Conservation (phyloP, 192 early-diverging fungal species). For the Coemansia sp. region DNA sequence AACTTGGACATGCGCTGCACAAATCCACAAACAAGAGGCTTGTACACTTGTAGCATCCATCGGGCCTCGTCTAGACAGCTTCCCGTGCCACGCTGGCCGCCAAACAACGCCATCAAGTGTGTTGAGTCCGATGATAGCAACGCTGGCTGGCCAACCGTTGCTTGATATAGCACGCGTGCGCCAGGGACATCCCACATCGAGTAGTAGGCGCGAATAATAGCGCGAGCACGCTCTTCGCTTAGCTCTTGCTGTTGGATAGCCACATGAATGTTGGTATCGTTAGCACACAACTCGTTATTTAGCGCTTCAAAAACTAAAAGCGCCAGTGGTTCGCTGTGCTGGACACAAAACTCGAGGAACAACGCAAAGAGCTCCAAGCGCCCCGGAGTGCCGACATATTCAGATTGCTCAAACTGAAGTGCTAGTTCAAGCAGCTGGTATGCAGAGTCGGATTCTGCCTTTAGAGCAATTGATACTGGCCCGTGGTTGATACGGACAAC, state of each 20-base stretch:
- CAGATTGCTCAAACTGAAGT: background rate
- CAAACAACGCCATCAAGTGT: constrained; percentile 80
- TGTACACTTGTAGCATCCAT: constrained; percentile 71
- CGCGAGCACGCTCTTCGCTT: background rate
- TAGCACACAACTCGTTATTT: background rate
- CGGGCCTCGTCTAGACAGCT: constrained; percentile 83
- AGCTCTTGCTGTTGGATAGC: constrained; percentile 10
- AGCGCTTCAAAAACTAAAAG: constrained; percentile 4
- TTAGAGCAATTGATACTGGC: background rate
- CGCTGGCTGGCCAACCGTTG: background rate
- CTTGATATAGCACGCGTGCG: constrained; percentile 44
- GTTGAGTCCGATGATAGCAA: constrained; percentile 54
- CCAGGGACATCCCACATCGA: background rate
- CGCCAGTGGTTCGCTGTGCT: background rate
- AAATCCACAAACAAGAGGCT: constrained; percentile 67
- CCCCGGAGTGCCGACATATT: background rate
- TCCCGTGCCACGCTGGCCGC: constrained; percentile 84
- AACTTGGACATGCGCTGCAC: constrained; percentile 70
- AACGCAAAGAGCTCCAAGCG: constrained; percentile 16
- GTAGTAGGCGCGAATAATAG: constrained; percentile 21
- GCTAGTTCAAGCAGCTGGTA: background rate
- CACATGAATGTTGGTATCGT: constrained; percentile 3
- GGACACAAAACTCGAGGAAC: constrained; percentile 15
- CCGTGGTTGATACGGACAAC: background rate
- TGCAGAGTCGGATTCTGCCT: background rate